A percentile compares a stretch with the other conserved stretches of the same genome.
Conservation (phyloP, 495 filamentous ascomycete species). For the Aspergillus sparsus region DNA sequence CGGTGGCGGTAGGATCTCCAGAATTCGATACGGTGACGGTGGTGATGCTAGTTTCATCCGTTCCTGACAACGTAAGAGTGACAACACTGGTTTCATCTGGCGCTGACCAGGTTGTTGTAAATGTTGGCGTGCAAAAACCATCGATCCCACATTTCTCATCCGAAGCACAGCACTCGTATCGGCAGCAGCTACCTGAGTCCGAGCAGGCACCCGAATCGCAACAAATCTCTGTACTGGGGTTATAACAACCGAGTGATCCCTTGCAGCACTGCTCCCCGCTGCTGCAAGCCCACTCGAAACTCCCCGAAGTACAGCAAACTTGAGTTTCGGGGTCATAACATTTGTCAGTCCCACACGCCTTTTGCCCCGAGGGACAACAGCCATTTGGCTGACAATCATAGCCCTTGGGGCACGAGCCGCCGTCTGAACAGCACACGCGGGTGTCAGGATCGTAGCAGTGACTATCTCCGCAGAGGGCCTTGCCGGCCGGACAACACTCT, state of each 20-base stretch:
- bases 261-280: background rate
- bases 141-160: constrained; percentile 1
- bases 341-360: background rate
- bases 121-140: constrained; percentile 1
- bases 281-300: background rate
- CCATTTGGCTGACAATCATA: background rate
- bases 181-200: background rate
- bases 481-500: background rate
- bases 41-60: no score
- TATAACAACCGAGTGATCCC: background rate
- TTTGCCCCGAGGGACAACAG: background rate
- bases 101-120: no score
- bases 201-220: constrained; percentile 2
- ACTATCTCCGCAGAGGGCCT: background rate
- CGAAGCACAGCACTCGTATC: constrained; percentile 4
- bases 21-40: no score
- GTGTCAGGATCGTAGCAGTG: background rate
- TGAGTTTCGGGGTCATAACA: background rate
- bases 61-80: no score
- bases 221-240: background rate
- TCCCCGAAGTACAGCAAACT: background rate
- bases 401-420: background rate
- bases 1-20: no score
- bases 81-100: no score
- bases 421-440: background rate